These are phyloP conservation scores for Cyberlindnera misumaiensis DNA, from an alignment of 805 yeast genomes.

Conservation along the genomic window DNA sequence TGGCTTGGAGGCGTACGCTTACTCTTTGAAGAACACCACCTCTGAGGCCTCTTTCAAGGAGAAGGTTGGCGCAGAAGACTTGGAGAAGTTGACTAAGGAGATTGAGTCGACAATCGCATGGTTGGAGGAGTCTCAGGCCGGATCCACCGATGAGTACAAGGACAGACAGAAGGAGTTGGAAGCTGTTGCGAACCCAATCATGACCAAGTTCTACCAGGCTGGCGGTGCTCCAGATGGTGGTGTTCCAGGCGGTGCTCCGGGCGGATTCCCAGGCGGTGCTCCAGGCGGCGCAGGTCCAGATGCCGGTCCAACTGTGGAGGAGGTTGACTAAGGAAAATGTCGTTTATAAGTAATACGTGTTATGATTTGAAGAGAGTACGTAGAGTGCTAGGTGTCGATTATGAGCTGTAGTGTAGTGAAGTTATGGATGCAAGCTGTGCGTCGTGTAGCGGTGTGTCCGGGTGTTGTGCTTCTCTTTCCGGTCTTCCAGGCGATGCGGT, in stretches of 20 bases:
- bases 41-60: constrained; percentile 69
- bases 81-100: constrained; percentile 71
- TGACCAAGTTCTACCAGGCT: constrained; percentile 92
- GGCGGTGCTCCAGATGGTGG: constrained; percentile 78
- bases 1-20: constrained; percentile 92
- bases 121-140: constrained; percentile 91
- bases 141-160: constrained; percentile 85
- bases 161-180: constrained; percentile 97
- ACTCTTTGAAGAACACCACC: constrained; percentile 82
- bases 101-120: constrained; percentile 80
- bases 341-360: not conserved
- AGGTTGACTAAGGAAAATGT: constrained; percentile 49
- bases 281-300: constrained; percentile 56
- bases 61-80: constrained; percentile 68
- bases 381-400: too few relatives aligned
- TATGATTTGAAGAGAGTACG: not conserved
- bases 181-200: constrained; percentile 93
- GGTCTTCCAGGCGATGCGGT: too few relatives aligned
- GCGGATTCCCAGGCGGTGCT: constrained; percentile 50
- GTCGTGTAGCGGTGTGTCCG: too few relatives aligned
- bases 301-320: constrained; percentile 72
- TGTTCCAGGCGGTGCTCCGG: constrained; percentile 56
- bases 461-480: too few relatives aligned
- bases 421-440: too few relatives aligned
- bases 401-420: too few relatives aligned